These are phyloP conservation scores for Castanea sativa DNA, from an alignment of 306 rosid genomes.

Conservation along the genomic window DNA sequence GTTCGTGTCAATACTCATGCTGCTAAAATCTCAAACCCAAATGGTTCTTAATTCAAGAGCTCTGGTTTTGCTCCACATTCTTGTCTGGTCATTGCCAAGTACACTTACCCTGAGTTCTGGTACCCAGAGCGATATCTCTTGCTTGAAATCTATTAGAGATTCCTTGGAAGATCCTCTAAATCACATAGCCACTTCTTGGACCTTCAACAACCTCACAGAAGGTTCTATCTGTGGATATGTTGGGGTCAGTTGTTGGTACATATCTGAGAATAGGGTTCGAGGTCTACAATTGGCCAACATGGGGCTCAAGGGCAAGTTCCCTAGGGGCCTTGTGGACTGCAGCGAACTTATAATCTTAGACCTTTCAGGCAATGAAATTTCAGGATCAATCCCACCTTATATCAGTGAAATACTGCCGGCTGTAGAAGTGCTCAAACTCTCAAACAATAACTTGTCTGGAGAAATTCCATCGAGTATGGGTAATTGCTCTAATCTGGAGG, in stretches of 20 bases:
- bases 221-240: constrained; percentile 60
- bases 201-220: constrained; percentile 53
- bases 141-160: constrained; percentile 42
- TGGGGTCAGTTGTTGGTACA: constrained; percentile 84
- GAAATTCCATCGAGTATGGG: constrained; percentile 40
- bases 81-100: constrained; percentile 33
- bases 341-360: constrained; percentile 66
- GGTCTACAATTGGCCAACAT: constrained; percentile 51
- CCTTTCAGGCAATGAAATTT: constrained; percentile 59
- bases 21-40: too few species aligned
- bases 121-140: constrained; percentile 50
- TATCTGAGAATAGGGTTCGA: constrained; percentile 63
- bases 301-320: constrained; percentile 80
- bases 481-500: constrained; percentile 51
- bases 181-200: constrained; percentile 53
- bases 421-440: constrained; percentile 58
- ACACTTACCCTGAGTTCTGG: constrained; percentile 40
- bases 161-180: constrained; percentile 54
- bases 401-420: background rate
- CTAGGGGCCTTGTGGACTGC: constrained; percentile 44
- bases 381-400: constrained; percentile 52
- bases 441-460: constrained; percentile 65
- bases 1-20: too few species aligned
- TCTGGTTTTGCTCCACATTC: too few species aligned
- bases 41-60: too few species aligned